Evolutionary conservation across 768 basidiomycete species (phyloP).

Genomic region (Xanthoconium purpureum): DNA sequence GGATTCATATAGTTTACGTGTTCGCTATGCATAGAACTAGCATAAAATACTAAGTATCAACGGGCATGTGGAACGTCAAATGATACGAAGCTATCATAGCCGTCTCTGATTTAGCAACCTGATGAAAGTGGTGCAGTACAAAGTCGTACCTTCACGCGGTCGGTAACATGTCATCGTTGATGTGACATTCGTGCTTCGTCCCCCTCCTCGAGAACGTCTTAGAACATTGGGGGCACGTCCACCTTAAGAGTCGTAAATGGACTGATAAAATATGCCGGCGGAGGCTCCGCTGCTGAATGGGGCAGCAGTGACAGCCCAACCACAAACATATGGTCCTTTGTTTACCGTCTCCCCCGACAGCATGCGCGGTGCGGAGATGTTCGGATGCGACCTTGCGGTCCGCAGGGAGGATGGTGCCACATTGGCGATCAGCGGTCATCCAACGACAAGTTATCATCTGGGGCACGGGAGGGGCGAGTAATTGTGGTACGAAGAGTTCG

Average conservation of each 20-base stretch:
- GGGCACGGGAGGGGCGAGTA: too few relatives aligned
- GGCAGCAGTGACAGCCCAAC: background rate
- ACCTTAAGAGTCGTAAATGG: background rate
- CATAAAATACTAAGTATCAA: too few relatives aligned
- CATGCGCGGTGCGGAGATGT: conserved; percentile 2
- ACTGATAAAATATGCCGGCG: background rate
- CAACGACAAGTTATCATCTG: background rate
- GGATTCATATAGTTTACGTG: too few relatives aligned
- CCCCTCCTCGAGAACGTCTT: background rate
- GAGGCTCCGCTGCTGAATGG: background rate
- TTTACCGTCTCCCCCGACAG: background rate
- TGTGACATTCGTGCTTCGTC: background rate
- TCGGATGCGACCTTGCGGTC: background rate
- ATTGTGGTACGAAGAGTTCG: background rate
- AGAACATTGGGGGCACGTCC: conserved; percentile 5
- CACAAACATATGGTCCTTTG: background rate
- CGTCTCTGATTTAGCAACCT: too few relatives aligned
- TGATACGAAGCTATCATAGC: too few relatives aligned
- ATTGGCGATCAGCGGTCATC: background rate
- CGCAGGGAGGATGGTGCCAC: background rate
- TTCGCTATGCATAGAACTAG: too few relatives aligned
- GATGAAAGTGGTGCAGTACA: too few relatives aligned
- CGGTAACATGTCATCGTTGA: background rate
- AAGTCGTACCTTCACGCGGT: too few relatives aligned
- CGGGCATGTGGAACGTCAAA: too few relatives aligned